phyloP scores from a whole-genome alignment of 768 basidiomycete genomes.

The Lyophyllum atratum region DNA sequence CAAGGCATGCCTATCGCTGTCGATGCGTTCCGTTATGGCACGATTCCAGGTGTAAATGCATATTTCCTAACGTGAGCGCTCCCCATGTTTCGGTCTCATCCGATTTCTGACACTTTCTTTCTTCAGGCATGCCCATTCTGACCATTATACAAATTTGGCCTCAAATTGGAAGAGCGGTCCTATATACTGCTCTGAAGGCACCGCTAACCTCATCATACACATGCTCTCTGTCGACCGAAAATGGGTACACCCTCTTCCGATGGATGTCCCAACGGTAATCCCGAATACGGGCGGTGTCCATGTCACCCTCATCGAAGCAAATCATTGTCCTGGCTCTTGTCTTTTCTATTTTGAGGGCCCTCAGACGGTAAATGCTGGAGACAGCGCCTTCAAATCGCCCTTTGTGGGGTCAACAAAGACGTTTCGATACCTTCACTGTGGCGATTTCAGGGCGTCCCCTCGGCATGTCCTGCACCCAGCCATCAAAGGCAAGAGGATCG shows the following conservation, averaged over 20 bases:
- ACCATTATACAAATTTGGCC: slow-evolving; percentile 93
- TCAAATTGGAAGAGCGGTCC: slow-evolving; percentile 88
- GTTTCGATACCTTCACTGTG: slow-evolving; percentile 95
- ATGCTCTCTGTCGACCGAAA: slow-evolving; percentile 87
- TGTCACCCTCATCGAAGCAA: slow-evolving; percentile 96
- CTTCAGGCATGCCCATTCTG: slow-evolving; percentile 90
- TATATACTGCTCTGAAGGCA: slow-evolving; percentile 94
- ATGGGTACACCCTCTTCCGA: slow-evolving; percentile 88
- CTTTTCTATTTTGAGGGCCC: slow-evolving; percentile 92
- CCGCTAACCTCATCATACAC: slow-evolving; percentile 88
- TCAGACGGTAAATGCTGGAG: slow-evolving; percentile 88
- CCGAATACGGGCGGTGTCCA: slow-evolving; percentile 83
- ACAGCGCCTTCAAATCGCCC: slow-evolving; percentile 71
- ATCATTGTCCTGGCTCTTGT: slow-evolving; percentile 96
- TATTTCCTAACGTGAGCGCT: slow-evolving; percentile 83
- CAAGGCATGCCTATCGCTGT: slow-evolving; percentile 98
- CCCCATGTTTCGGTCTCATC: not conserved
- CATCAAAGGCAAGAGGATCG: slow-evolving; percentile 77
- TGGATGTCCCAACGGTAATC: slow-evolving; percentile 72
- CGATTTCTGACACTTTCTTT: slow-evolving; percentile 11
- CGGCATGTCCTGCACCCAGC: slow-evolving; percentile 84
- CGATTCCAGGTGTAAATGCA: slow-evolving; percentile 84
- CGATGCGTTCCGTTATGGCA: slow-evolving; percentile 94
- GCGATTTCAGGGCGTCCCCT: slow-evolving; percentile 91
- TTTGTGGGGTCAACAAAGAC: slow-evolving; percentile 66